These are phyloP conservation scores for Termitomyces sp. DNA, from an alignment of 768 basidiomycete genomes.

Conservation along the genomic window DNA sequence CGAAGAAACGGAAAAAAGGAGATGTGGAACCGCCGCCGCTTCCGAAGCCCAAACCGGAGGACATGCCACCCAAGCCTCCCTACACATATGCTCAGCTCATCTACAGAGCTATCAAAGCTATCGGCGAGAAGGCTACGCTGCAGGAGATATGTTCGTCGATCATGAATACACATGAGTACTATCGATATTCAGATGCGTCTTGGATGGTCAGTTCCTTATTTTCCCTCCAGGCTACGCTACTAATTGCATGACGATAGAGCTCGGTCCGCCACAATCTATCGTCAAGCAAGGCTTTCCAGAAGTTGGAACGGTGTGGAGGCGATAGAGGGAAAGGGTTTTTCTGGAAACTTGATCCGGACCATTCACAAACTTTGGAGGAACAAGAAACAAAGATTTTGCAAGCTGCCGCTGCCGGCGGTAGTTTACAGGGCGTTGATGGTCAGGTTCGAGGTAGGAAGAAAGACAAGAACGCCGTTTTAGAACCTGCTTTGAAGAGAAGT, in stretches of 20 bases:
- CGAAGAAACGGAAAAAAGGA: constrained; percentile 73
- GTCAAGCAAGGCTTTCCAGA: constrained; percentile 86
- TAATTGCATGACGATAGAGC: constrained; percentile 42
- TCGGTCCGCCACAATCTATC: constrained; percentile 96
- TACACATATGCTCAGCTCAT: constrained; percentile 91
- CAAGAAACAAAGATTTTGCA: constrained; percentile 54
- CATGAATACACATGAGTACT: constrained; percentile 84
- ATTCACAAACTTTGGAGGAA: constrained; percentile 63
- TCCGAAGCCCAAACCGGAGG: constrained; percentile 53
- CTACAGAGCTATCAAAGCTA: constrained; percentile 78
- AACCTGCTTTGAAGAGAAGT: constrained; percentile 67
- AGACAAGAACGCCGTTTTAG: constrained; percentile 46
- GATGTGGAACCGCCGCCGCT: constrained; percentile 34
- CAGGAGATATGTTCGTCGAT: constrained; percentile 95
- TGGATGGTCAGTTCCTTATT: constrained; percentile 72
- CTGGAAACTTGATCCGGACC: constrained; percentile 83
- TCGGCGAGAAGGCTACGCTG: constrained; percentile 82
- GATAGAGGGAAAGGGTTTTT: constrained; percentile 90
- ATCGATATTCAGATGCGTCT: constrained; percentile 78
- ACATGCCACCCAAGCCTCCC: constrained; percentile 85
- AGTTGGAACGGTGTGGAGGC: constrained; percentile 79
- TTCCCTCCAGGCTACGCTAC: neutral
- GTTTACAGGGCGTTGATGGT: constrained; percentile 23
- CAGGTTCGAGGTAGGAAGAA: constrained; percentile 45
- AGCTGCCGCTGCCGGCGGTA: constrained; percentile 26